Conservation (phyloP, 352 stramenopile genomes). For the Globisporangium okanoganense region DNA sequence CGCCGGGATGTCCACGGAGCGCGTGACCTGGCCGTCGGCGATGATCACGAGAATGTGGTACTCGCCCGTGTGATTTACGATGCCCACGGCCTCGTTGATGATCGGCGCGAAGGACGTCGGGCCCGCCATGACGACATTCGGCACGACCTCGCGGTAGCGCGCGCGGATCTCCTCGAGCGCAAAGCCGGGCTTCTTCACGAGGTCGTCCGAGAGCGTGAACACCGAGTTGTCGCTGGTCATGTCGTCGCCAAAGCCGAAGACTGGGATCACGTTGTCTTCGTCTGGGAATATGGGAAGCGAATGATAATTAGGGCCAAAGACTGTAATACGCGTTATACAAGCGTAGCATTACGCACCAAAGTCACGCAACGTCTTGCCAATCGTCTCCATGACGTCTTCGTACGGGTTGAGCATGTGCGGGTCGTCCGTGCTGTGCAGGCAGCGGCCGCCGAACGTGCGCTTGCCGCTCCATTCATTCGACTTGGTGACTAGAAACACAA, state of each 20-base stretch:
- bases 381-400: conserved; percentile 81
- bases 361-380: conserved; percentile 62
- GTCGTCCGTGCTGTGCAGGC: conserved; percentile 66
- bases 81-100: conserved; percentile 77
- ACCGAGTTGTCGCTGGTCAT: conserved; percentile 75
- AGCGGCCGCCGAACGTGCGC: conserved; percentile 63
- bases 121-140: conserved; percentile 72
- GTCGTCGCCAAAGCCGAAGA: conserved; percentile 83
- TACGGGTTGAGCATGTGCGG: conserved; percentile 58
- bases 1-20: conserved; percentile 70
- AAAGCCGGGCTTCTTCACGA: conserved; percentile 36
- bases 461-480: conserved; percentile 89
- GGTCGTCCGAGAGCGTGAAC: conserved; percentile 57
- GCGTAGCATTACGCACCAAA: conserved; percentile 46
- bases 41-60: conserved; percentile 90
- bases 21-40: conserved; percentile 82
- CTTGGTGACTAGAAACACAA: conserved; percentile 68
- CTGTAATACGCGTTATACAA: background rate
- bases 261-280: conserved; percentile 82
- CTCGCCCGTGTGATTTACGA: conserved; percentile 70
- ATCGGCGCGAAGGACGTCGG: conserved; percentile 86
- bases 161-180: conserved; percentile 59
- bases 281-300: conserved; percentile 28
- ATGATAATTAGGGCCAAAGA: background rate
- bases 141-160: conserved; percentile 68